A percentile compares a stretch with the other conserved stretches of the same genome.
Conservation (phyloP, 1,284 basidiomycete species). For the Porodaedalea pini region DNA sequence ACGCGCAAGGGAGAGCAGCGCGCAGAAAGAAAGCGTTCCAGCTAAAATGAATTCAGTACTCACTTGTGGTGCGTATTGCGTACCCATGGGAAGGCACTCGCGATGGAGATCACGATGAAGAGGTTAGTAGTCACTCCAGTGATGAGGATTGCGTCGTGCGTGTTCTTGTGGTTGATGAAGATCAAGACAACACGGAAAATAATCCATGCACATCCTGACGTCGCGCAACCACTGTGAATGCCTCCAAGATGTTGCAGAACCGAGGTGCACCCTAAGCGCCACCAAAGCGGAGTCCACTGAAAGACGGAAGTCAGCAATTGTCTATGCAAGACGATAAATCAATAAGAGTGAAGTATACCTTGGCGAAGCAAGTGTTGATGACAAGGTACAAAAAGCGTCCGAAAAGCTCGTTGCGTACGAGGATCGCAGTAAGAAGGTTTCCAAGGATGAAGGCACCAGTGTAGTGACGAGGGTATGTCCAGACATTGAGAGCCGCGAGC, state of each 20-base stretch:
- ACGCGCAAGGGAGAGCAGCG: background rate
- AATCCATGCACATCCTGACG: constrained; percentile 60
- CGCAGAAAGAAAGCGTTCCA: background rate
- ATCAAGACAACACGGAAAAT: constrained; percentile 53
- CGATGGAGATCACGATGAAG: constrained; percentile 52
- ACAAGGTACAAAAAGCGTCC: constrained; percentile 29
- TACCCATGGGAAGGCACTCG: constrained; percentile 65
- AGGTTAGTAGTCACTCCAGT: constrained; percentile 57
- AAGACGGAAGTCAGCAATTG: background rate
- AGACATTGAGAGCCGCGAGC: constrained; percentile 47
- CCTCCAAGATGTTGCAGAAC: constrained; percentile 64
- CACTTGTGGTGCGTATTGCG: constrained; percentile 68
- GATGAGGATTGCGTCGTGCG: constrained; percentile 52
- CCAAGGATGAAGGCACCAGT: constrained; percentile 60
- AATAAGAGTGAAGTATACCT: constrained; percentile 37
- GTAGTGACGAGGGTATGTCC: constrained; percentile 57
- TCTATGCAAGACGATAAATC: background rate
- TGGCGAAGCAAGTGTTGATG: constrained; percentile 50
- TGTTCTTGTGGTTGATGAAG: constrained; percentile 50
- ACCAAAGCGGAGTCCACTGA: constrained; percentile 63
- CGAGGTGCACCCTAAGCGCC: constrained; percentile 59
- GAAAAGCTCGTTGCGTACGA: constrained; percentile 47
- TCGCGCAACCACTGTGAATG: constrained; percentile 68
- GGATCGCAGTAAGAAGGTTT: constrained; percentile 49
- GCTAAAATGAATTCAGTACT: constrained; percentile 22